These are phyloP conservation scores for Dryas integrifolia DNA, from an alignment of 331 rosid species.

Conservation along the genomic window DNA sequence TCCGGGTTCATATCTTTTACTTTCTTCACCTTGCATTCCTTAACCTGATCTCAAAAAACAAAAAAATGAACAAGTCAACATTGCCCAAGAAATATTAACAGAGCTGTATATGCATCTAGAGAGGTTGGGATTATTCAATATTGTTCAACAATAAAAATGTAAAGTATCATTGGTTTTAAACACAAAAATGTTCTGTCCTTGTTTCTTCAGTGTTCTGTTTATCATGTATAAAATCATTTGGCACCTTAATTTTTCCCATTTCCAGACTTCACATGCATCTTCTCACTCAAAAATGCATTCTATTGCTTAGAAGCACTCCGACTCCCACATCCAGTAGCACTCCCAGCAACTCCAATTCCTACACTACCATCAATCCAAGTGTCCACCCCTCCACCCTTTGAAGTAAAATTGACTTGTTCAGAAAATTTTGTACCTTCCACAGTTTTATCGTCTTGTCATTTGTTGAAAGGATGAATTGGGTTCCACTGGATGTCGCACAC, in stretches of 20 bases:
- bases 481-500: slow-evolving; percentile 53
- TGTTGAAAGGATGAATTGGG: slow-evolving; percentile 53
- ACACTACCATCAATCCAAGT: background rate
- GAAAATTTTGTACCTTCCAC: slow-evolving; percentile 42
- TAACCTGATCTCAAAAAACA: slow-evolving; percentile 46
- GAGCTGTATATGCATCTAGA: background rate
- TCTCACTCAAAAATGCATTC: background rate
- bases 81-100: background rate
- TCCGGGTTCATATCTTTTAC: slow-evolving; percentile 39
- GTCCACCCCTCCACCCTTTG: background rate
- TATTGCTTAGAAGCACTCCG: background rate
- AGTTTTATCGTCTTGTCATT: slow-evolving; percentile 66
- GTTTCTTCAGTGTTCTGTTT: background rate
- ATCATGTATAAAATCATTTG: background rate
- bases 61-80: slow-evolving; percentile 2
- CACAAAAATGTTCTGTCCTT: background rate
- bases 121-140: background rate
- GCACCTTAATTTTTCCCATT: background rate
- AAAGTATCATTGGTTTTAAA: background rate
- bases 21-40: slow-evolving; percentile 53
- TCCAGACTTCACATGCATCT: background rate
- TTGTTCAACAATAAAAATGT: background rate
- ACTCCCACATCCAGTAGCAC: background rate
- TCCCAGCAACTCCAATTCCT: background rate
- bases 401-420: background rate